Evolutionary conservation across 2,329 filamentous ascomycete genomes (phyloP).

Genomic region (Byssochlamys sp.): DNA sequence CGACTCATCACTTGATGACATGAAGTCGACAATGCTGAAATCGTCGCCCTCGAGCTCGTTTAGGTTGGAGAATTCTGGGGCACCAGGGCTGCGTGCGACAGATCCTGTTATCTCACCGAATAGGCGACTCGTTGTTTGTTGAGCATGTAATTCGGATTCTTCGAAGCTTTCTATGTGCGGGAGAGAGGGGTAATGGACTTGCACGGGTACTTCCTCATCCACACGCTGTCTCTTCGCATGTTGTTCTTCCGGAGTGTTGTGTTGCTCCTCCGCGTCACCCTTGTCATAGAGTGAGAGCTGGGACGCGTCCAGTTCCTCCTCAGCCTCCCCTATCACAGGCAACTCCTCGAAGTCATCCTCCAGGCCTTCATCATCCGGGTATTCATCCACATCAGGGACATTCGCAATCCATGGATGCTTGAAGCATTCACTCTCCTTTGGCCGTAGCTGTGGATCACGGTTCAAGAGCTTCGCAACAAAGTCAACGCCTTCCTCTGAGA

Average conservation of each 20-base stretch:
- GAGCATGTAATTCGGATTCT: constrained; percentile 14
- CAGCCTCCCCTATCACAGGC: constrained; percentile 30
- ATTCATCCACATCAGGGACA: constrained; percentile 48
- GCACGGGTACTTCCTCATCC: constrained; percentile 15
- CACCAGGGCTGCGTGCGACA: constrained; percentile 44
- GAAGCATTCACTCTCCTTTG: constrained; percentile 61
- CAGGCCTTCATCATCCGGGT: constrained; percentile 54
- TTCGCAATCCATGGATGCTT: constrained; percentile 63
- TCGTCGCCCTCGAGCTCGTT: constrained; percentile 20
- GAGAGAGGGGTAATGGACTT: constrained; percentile 35
- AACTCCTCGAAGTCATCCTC: constrained; percentile 33
- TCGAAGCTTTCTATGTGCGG: constrained; percentile 30
- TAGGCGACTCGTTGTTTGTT: constrained; percentile 34
- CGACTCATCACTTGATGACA: constrained; percentile 33
- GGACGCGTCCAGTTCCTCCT: constrained; percentile 45
- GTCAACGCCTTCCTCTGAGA: constrained; percentile 61
- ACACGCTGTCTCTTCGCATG: constrained; percentile 29
- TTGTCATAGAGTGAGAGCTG: constrained; percentile 54
- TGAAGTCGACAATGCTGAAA: constrained; percentile 30
- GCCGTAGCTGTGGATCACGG: constrained; percentile 66
- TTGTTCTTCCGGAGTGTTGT: constrained; percentile 24
- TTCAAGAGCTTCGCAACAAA: constrained; percentile 73
- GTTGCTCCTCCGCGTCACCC: constrained; percentile 21
- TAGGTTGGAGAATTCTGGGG: constrained; percentile 28
- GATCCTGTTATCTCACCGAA: constrained; percentile 55